Base-by-base conservation (phyloP, 108 stramenopile species). In the Fistulifera solaris region DNA sequence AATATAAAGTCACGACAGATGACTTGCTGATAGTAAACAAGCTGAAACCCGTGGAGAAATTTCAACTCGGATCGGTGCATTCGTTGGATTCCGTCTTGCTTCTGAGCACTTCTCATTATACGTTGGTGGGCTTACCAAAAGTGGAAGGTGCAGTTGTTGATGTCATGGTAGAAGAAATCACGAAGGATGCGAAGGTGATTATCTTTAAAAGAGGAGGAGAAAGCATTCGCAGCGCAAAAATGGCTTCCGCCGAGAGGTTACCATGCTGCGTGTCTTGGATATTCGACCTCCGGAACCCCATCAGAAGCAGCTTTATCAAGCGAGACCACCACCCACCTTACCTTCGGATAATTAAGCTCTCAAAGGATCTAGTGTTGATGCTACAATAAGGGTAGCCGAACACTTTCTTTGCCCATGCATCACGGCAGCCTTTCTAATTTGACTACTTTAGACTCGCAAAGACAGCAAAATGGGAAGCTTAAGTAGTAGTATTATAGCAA, bases 201-300 rank as follows among this genome's bases (percentile, higher is more conserved):
- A 69, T 94, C 31, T 94, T 94, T 65, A 91, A 91, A 91, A 94
- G 61, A 80, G 89, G 25, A 78, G 87, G 62, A 77, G 89, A 66
- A 91, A 94, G 75, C 50, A 87, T 65, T 85, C 78, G n/a, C 72
- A 83, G 59, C 76, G 84, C 47, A 82, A 77, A 69, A 88, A 88
- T 56, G 93, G 93, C 2, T 77, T 66, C 63, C 67, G 88, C 40
- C 65, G 87, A 48, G 80, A 88, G 55, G 80, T 89, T 28, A 90
- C 87, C 6, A 56, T 94, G 52, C 64, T 87, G 48, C 74, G 93
- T 27, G 75, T 94, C 10, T 66, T 89, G 63, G 89, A 85, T 41
- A 77, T 94, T 58, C 80, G 84, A 40, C 56, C 82, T 39, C 89
- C 89, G 10, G 66, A 65, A 49, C 76, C 72, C 17, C 56, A 71